phyloP scores from a whole-genome alignment of 139 green algal genomes.

The Chlamydomonas sp. region DNA sequence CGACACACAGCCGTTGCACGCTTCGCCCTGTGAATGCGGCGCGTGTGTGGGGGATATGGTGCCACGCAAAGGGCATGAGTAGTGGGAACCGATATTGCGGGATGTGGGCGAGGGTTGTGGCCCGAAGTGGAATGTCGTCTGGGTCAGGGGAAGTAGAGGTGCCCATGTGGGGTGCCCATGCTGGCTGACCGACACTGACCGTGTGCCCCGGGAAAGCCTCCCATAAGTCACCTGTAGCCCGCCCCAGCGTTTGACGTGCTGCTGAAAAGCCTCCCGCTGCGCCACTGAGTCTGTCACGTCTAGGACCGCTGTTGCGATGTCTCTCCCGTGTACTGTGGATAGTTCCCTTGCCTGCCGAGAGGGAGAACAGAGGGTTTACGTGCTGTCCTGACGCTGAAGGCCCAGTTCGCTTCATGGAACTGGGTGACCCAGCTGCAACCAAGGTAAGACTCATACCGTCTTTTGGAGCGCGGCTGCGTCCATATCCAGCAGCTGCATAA shows the following conservation, averaged over 20 bases:
- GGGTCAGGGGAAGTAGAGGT: neutral
- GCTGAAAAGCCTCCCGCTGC: conserved; percentile 57
- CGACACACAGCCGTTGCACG: neutral
- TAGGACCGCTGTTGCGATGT: neutral
- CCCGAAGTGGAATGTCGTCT: no score
- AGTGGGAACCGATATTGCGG: no score
- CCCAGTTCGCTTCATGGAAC: neutral
- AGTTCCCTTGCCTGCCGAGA: neutral
- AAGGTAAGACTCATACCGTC: neutral
- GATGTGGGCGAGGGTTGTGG: no score
- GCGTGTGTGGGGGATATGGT: neutral
- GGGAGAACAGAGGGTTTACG: neutral
- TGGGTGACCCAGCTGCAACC: conserved; percentile 10
- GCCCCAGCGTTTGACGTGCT: conserved; percentile 51
- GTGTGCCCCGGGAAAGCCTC: neutral
- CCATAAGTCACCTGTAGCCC: neutral
- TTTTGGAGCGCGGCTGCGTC: conserved; percentile 37
- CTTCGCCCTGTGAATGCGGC: neutral
- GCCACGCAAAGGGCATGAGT: neutral
- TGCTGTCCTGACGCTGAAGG: neutral
- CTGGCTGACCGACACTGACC: neutral
- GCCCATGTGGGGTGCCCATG: neutral
- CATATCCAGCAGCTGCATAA: conserved; percentile 42
- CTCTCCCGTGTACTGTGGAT: neutral
- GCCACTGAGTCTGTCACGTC: conserved; percentile 54